phyloP scores from a whole-genome alignment of 805 yeast genomes.

The Maudiozyma bulderi region DNA sequence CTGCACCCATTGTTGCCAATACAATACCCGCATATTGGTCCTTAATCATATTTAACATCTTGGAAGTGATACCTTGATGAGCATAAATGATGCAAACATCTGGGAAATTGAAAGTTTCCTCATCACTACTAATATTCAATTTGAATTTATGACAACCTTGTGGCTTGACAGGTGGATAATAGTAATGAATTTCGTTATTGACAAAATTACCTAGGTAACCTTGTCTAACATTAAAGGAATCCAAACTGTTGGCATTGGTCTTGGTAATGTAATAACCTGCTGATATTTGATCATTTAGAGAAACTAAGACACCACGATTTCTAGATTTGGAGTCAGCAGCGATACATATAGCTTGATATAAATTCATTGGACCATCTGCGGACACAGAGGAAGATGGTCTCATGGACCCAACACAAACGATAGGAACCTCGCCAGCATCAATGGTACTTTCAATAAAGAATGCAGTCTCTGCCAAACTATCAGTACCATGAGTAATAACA shows the following conservation, averaged over 20 bases:
- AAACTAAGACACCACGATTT: slow-evolving; percentile 54
- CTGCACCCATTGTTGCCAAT: slow-evolving; percentile 66
- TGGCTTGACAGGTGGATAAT: slow-evolving; percentile 54
- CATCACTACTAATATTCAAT: slow-evolving; percentile 22
- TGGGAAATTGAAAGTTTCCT: slow-evolving; percentile 15
- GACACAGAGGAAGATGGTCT: slow-evolving; percentile 62
- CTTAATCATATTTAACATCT: slow-evolving; percentile 38
- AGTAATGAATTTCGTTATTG: slow-evolving; percentile 54
- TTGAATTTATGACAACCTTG: slow-evolving; percentile 39
- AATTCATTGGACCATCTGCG: slow-evolving; percentile 65
- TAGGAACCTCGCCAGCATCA: slow-evolving; percentile 41
- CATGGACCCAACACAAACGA: slow-evolving; percentile 67
- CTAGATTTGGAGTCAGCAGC: slow-evolving; percentile 43
- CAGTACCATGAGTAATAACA: slow-evolving; percentile 66
- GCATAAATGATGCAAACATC: slow-evolving; percentile 48
- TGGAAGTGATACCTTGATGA: slow-evolving; percentile 49
- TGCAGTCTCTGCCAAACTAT: slow-evolving; percentile 58
- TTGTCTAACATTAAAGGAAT: slow-evolving; percentile 61
- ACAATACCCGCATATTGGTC: slow-evolving; percentile 46
- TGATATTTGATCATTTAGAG: slow-evolving; percentile 58
- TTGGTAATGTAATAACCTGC: slow-evolving; percentile 64
- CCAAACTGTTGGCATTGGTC: slow-evolving; percentile 59
- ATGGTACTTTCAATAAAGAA: slow-evolving; percentile 47
- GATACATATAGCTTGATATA: slow-evolving; percentile 59
- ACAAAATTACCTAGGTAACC: slow-evolving; percentile 66